These are phyloP conservation scores for Diaporthe australafricana DNA, from an alignment of 2,329 filamentous ascomycete species.

Conservation along the genomic window DNA sequence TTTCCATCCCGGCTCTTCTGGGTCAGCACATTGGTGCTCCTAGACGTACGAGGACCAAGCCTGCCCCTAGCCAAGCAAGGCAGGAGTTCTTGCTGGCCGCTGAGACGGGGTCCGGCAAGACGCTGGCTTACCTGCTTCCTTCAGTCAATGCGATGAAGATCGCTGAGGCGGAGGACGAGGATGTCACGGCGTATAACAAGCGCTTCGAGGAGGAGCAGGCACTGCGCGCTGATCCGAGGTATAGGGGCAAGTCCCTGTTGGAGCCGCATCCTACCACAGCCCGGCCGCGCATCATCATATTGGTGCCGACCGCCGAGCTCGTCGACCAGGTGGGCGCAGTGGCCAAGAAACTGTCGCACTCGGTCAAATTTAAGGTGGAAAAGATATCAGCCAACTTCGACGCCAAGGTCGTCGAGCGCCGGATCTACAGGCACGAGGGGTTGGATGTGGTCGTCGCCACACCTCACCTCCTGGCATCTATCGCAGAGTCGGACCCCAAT, in stretches of 20 bases:
- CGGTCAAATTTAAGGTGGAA: constrained; percentile 86
- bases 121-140: constrained; percentile 89
- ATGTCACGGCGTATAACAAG: constrained; percentile 68
- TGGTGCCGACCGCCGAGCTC: constrained; percentile 93
- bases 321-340: constrained; percentile 87
- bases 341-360: constrained; percentile 85
- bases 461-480: constrained; percentile 88
- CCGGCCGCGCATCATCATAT: constrained; percentile 83
- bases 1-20: constrained; percentile 87
- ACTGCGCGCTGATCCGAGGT: constrained; percentile 63
- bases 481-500: constrained; percentile 90
- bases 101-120: constrained; percentile 98
- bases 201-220: constrained; percentile 66
- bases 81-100: constrained; percentile 85
- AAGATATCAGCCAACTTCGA: constrained; percentile 83
- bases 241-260: constrained; percentile 73
- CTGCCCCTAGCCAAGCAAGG: constrained; percentile 45
- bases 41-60: constrained; percentile 44
- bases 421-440: constrained; percentile 82
- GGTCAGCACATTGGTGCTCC: constrained; percentile 60
- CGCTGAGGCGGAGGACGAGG: constrained; percentile 71
- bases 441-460: constrained; percentile 90
- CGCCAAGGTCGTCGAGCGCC: constrained; percentile 83
- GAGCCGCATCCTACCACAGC: constrained; percentile 80
- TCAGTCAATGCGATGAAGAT: constrained; percentile 87